These are phyloP conservation scores for Hyaloscypha finlandica DNA, from an alignment of 495 filamentous ascomycete genomes.

Conservation along the genomic window DNA sequence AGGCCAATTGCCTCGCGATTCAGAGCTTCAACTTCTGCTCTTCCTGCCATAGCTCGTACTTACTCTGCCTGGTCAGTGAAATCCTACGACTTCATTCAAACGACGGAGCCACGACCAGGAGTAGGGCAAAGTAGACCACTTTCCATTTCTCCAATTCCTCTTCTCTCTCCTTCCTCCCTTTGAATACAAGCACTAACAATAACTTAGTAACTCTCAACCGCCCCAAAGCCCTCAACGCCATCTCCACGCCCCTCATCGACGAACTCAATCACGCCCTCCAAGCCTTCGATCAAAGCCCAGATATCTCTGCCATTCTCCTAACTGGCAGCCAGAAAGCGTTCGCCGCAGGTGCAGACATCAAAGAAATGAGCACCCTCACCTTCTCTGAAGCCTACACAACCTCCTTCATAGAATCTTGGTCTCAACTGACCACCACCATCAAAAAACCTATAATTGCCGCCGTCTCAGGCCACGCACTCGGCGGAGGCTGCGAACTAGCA, in stretches of 20 bases:
- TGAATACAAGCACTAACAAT: conserved; percentile 7
- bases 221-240: conserved; percentile 91
- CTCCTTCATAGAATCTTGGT: conserved; percentile 95
- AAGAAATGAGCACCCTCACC: conserved; percentile 91
- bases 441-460: conserved; percentile 93
- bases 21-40: conserved; percentile 35
- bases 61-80: conserved; percentile 58
- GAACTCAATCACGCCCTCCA: conserved; percentile 86
- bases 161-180: conserved; percentile 16
- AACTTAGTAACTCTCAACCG: conserved; percentile 86
- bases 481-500: conserved; percentile 96
- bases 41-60: conserved; percentile 48
- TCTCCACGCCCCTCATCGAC: conserved; percentile 80
- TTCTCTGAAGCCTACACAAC: conserved; percentile 81
- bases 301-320: conserved; percentile 76
- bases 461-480: conserved; percentile 90
- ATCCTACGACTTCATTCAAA: conserved; percentile 78
- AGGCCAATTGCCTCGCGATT: conserved; percentile 63
- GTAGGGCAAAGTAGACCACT: conserved; percentile 75
- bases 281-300: conserved; percentile 67
- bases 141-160: conserved; percentile 17
- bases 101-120: conserved; percentile 79
- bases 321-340: conserved; percentile 89
- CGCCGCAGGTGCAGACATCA: conserved; percentile 96
- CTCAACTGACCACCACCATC: conserved; percentile 72